Percentiles rank a stretch among this genome's conserved stretches.
Conservation (phyloP, 768 basidiomycete genomes). For the Suillus plorans region DNA sequence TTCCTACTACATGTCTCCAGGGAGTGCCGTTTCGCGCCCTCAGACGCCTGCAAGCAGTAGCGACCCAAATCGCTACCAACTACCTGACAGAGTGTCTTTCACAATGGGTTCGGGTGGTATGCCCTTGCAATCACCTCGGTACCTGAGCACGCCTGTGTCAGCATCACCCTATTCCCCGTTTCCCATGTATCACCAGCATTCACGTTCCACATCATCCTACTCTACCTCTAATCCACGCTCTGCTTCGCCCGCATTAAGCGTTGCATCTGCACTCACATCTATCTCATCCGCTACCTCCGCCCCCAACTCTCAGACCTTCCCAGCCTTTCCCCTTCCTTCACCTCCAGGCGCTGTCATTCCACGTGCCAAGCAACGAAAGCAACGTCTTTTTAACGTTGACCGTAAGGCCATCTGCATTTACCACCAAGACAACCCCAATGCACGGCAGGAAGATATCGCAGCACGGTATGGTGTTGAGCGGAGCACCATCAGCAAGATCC, state of each 20-base stretch:
- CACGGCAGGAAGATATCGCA: constrained; percentile 85
- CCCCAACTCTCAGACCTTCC: constrained; percentile 31
- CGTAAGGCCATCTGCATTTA: constrained; percentile 74
- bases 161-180: constrained; percentile 49
- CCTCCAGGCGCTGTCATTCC: constrained; percentile 31
- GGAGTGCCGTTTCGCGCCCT: constrained; percentile 37
- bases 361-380: constrained; percentile 60
- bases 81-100: constrained; percentile 29
- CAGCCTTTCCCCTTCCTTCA: constrained; percentile 29
- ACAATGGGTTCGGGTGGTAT: constrained; percentile 22
- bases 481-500: constrained; percentile 91
- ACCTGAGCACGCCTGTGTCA: constrained; percentile 46
- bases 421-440: constrained; percentile 59
- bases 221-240: constrained; percentile 51
- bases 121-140: constrained; percentile 38
- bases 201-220: constrained; percentile 44
- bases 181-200: constrained; percentile 42
- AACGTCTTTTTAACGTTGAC: constrained; percentile 72
- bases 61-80: constrained; percentile 31
- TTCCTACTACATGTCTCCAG: constrained; percentile 37
- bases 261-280: constrained; percentile 52
- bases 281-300: constrained; percentile 41
- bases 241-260: constrained; percentile 63
- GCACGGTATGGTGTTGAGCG: constrained; percentile 75
- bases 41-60: constrained; percentile 37